phyloP scores from a whole-genome alignment of 129 eudicot genomes.

The carrot (Daucus carota) region DNA sequence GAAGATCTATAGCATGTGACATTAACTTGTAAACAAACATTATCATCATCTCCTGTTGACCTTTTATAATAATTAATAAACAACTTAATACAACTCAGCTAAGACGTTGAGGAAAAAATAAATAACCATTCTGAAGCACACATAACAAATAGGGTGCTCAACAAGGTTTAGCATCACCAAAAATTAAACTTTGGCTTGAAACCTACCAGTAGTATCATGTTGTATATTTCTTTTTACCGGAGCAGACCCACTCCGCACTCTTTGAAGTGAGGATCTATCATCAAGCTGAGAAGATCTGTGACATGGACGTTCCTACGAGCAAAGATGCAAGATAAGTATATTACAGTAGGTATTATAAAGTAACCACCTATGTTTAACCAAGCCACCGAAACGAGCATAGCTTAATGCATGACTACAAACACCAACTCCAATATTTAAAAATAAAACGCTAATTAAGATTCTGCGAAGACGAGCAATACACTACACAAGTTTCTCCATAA shows the following conservation, averaged over 20 bases:
- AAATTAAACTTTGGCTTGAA: background rate
- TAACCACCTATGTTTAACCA: background rate
- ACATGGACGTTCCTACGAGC: slow-evolving; percentile 35
- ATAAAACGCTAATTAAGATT: background rate
- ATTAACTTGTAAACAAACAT: background rate
- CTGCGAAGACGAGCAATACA: background rate
- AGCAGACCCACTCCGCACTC: slow-evolving; percentile 17
- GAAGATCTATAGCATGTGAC: background rate
- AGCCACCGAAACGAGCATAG: background rate
- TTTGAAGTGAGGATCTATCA: slow-evolving; percentile 18
- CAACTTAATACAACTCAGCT: background rate
- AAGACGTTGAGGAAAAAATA: background rate
- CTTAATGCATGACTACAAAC: background rate
- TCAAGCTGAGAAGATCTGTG: slow-evolving; percentile 20
- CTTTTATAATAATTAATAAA: background rate
- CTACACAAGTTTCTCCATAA: background rate
- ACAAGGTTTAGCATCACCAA: background rate
- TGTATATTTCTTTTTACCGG: slow-evolving; percentile 13
- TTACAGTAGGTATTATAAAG: background rate
- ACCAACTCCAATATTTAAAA: background rate
- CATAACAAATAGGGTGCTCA: background rate
- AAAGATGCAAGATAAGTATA: background rate
- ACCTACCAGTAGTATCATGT: slow-evolving; percentile 34
- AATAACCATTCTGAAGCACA: background rate
- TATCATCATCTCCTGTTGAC: background rate